phyloP scores from a whole-genome alignment of 1,284 basidiomycete species.

The Moesziomyces parantarcticus region DNA sequence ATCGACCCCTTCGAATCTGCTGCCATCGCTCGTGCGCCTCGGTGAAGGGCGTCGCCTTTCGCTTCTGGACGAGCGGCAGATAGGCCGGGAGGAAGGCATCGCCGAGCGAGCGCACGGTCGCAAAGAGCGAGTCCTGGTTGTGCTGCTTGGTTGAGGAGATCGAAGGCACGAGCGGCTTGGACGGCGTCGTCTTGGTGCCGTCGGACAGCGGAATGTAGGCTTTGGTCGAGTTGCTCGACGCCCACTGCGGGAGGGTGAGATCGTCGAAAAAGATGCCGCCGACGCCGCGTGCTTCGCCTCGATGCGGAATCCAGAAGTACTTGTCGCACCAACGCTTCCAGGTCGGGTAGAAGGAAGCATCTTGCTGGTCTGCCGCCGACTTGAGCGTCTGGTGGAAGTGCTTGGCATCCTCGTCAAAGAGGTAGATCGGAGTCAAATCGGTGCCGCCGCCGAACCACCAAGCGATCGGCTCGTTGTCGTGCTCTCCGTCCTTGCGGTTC shows the following conservation, averaged over 20 bases:
- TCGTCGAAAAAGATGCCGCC: slow-evolving; percentile 95
- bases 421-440: slow-evolving; percentile 93
- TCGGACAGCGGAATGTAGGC: slow-evolving; percentile 57
- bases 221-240: slow-evolving; percentile 3
- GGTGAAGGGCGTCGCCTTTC: slow-evolving; percentile 51
- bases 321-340: slow-evolving; percentile 98
- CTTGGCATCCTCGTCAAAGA: slow-evolving; percentile 84
- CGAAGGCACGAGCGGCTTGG: slow-evolving; percentile 23
- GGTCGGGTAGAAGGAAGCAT: slow-evolving; percentile 77
- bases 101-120: slow-evolving; percentile 59
- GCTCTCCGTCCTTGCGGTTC: slow-evolving; percentile 30
- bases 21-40: slow-evolving; percentile 60
- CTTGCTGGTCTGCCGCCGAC: slow-evolving; percentile 80
- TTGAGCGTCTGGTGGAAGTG: slow-evolving; percentile 89
- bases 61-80: slow-evolving; percentile 59
- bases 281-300: slow-evolving; percentile 86
- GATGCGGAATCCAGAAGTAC: slow-evolving; percentile 95
- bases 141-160: slow-evolving; percentile 50
- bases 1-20: slow-evolving; percentile 60
- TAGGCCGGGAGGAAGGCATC: slow-evolving; percentile 66
- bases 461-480: slow-evolving; percentile 72
- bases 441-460: slow-evolving; percentile 99
- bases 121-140: slow-evolving; percentile 59
- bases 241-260: slow-evolving; percentile 56
- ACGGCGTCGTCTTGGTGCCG: slow-evolving; percentile 33